Evolutionary conservation across 495 filamentous ascomycete genomes (phyloP), one percentile per base, ranked within the genome.

Genomic region (Paragyromitra xinjiangensis): DNA sequence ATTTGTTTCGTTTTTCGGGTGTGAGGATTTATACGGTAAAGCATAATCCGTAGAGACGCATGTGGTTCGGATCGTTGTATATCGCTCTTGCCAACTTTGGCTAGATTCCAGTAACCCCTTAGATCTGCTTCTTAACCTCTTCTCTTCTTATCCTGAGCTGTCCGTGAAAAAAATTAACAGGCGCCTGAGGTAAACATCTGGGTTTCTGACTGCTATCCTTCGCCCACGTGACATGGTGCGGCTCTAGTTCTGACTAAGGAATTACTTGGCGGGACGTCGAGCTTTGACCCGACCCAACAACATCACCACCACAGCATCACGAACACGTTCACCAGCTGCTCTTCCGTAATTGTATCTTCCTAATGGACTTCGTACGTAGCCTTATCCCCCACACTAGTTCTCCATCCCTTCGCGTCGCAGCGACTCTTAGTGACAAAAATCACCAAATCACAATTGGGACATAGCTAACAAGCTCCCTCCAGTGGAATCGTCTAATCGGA

Each of bases 401-500:
- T 50, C 56, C 6, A 6, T 11, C n/a, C 14, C 29, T 16, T 39
- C 66, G 51, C 37, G 12, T 69, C 4, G 19, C 29, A 8, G 8
- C 29, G 19, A n/a, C 50, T 39, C 50, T 39, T 14, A 42, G 29
- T 53, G 56, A 42, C 6, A 1, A 66, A 39, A n/a, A 44, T 48
- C 34, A 40, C 61, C 14, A 48, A 62, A 61, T 56, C 55, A 44
- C 45, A 12, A 42, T 29, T 5, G n/a, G 64, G 51, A 77, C n/a
- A 53, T 55, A 70, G 61, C 79, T 81, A 51, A 81, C 71, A 55
- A 22, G 24, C 42, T 81, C 50, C 53, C 22, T 16, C 48, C 80
- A 96, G 93, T 96, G 92, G 91, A 93, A 92, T 85, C 91, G 94
- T 85, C 88, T 97, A 80, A 90, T 97, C 85, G 94, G 93, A 83